Conservation (phyloP, 805 yeast species). For the Candida sanyiensis region DNA sequence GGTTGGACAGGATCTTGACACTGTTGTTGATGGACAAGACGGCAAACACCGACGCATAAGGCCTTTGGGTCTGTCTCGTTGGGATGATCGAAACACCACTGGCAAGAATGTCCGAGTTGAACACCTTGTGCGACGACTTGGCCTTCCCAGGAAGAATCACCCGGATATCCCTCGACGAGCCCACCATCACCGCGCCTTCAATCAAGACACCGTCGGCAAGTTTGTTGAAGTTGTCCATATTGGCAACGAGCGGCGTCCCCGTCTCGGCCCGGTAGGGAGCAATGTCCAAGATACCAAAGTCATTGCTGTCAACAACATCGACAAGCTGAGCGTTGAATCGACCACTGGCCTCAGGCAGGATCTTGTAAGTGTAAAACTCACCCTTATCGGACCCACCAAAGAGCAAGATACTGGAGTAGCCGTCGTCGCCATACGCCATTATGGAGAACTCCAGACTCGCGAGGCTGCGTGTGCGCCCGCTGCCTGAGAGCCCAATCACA, state of each 20-base stretch:
- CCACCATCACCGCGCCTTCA: constrained; percentile 56
- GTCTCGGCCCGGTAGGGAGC: constrained; percentile 51
- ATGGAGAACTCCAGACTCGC: constrained; percentile 71
- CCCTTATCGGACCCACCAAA: constrained; percentile 76
- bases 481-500: constrained; percentile 23
- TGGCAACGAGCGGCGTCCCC: constrained; percentile 66
- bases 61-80: constrained; percentile 20
- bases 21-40: constrained; percentile 41
- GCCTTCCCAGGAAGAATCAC: constrained; percentile 54
- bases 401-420: constrained; percentile 65
- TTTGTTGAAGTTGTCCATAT: constrained; percentile 47
- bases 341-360: constrained; percentile 60
- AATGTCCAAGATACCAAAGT: constrained; percentile 47
- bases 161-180: constrained; percentile 56
- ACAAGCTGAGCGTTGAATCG: constrained; percentile 51
- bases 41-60: constrained; percentile 43
- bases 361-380: constrained; percentile 55
- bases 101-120: constrained; percentile 40
- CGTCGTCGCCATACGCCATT: constrained; percentile 60
- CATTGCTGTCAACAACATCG: constrained; percentile 43
- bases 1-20: constrained; percentile 45
- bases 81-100: constrained; percentile 47
- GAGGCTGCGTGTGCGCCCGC: constrained; percentile 29
- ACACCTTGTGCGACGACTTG: constrained; percentile 58
- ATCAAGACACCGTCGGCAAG: constrained; percentile 55